Evolutionary conservation across 1,284 basidiomycete genomes (phyloP).

Genomic region (Wolfiporia cocos): DNA sequence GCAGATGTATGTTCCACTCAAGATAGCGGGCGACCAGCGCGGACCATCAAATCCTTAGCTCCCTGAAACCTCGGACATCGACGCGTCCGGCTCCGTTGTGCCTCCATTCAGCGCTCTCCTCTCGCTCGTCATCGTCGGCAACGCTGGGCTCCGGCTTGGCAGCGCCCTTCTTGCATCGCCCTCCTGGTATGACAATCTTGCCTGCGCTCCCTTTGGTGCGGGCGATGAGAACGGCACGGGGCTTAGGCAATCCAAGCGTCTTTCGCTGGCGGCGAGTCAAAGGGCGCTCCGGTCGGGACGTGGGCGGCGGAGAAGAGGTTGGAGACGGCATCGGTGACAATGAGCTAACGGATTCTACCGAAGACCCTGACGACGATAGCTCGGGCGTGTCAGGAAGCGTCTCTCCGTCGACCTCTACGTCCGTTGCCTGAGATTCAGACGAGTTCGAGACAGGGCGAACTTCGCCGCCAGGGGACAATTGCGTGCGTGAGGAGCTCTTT

Average conservation of each 20-base stretch:
- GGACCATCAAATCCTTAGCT: slow-evolving; percentile 59
- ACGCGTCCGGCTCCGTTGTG: slow-evolving; percentile 68
- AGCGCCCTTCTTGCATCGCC: slow-evolving; percentile 31
- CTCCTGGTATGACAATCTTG: slow-evolving; percentile 56
- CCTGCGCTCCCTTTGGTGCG: slow-evolving; percentile 31
- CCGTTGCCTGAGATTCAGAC: slow-evolving; percentile 18
- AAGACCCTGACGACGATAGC: slow-evolving; percentile 37
- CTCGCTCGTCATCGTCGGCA: slow-evolving; percentile 23
- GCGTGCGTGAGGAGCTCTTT: slow-evolving; percentile 23
- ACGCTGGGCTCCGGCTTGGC: slow-evolving; percentile 19
- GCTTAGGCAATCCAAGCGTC: slow-evolving; percentile 56
- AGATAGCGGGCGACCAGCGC: background rate
- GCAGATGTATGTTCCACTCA: too few relatives aligned
- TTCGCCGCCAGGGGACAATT: slow-evolving; percentile 10
- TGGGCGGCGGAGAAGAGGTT: slow-evolving; percentile 30
- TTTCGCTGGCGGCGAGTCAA: slow-evolving; percentile 66
- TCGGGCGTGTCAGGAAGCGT: slow-evolving; percentile 38
- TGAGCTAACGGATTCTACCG: slow-evolving; percentile 31
- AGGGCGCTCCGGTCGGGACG: slow-evolving; percentile 27
- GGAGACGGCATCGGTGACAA: slow-evolving; percentile 37
- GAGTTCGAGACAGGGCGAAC: slow-evolving; percentile 1
- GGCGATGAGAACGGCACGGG: slow-evolving; percentile 26
- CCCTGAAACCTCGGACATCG: slow-evolving; percentile 75
- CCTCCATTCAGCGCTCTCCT: slow-evolving; percentile 53
- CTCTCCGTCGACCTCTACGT: slow-evolving; percentile 30